phyloP scores from a whole-genome alignment of 129 eudicot species.

The Escallonia herrerae region DNA sequence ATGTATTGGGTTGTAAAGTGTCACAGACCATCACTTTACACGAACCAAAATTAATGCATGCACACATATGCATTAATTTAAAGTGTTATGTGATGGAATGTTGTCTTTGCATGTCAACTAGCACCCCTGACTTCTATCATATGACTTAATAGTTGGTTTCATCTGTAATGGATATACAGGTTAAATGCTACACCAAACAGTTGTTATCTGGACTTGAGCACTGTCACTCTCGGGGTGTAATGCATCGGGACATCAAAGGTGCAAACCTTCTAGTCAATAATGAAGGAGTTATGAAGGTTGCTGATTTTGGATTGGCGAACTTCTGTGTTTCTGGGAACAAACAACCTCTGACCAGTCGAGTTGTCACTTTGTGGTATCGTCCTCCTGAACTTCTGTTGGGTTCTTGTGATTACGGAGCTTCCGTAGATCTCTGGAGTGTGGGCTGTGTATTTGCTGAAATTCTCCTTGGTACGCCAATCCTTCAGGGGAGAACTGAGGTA shows the following conservation, averaged over 20 bases:
- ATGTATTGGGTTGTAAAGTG: neutral
- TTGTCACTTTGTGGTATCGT: constrained; percentile 91
- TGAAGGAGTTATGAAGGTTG: constrained; percentile 79
- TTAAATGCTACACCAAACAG: constrained; percentile 88
- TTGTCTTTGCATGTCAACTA: neutral
- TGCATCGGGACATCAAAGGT: constrained; percentile 96
- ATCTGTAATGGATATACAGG: constrained; percentile 30
- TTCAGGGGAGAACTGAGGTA: constrained; percentile 99
- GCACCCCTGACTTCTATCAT: neutral
- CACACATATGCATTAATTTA: neutral
- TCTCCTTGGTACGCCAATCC: constrained; percentile 65
- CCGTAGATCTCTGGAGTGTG: constrained; percentile 89
- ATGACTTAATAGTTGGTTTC: neutral
- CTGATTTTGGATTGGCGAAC: constrained; percentile 92
- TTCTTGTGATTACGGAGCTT: constrained; percentile 70
- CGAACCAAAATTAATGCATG: too few relatives aligned
- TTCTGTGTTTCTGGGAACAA: constrained; percentile 42
- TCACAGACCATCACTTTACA: too few relatives aligned
- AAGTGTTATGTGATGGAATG: neutral
- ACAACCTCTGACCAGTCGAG: constrained; percentile 83
- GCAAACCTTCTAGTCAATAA: constrained; percentile 85
- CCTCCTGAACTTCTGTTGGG: constrained; percentile 95
- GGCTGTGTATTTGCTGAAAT: constrained; percentile 94
- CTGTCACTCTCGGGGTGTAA: constrained; percentile 88
- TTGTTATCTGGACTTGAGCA: constrained; percentile 77